These are phyloP conservation scores for Ascochyta clinopodiicola DNA, from an alignment of 2,329 filamentous ascomycete species.

Conservation along the genomic window DNA sequence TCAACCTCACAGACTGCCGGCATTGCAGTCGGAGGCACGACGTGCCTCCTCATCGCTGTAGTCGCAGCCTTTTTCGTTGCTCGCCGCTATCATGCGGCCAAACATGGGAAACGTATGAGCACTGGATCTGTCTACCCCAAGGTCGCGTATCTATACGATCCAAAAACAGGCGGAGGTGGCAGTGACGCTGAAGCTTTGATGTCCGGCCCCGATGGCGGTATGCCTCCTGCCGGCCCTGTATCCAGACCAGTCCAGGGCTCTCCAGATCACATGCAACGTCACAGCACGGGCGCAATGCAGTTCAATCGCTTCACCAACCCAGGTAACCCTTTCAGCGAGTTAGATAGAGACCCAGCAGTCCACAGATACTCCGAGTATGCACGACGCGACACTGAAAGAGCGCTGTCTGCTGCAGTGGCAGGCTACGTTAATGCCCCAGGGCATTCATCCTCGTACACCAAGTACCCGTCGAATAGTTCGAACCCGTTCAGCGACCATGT, in stretches of 20 bases:
- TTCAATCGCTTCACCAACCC: slow-evolving; percentile 17
- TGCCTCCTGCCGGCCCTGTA: not conserved
- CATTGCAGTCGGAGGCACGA: slow-evolving; percentile 43
- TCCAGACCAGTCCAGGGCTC: not conserved
- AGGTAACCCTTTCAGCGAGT: slow-evolving; percentile 18
- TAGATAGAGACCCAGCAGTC: slow-evolving; percentile 13
- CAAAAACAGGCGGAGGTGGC: slow-evolving; percentile 23
- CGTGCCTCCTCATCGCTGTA: slow-evolving; percentile 42
- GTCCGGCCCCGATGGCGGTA: slow-evolving; percentile 28
- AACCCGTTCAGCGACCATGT: slow-evolving; percentile 27
- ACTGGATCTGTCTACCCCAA: slow-evolving; percentile 40
- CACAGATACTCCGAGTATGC: slow-evolving; percentile 13
- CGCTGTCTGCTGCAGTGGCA: slow-evolving; percentile 21
- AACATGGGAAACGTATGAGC: slow-evolving; percentile 31
- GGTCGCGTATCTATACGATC: slow-evolving; percentile 45
- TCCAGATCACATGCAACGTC: slow-evolving; percentile 1
- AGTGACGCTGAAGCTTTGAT: slow-evolving; percentile 33
- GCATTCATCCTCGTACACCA: slow-evolving; percentile 7
- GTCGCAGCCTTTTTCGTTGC: slow-evolving; percentile 42
- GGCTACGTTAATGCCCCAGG: slow-evolving; percentile 19
- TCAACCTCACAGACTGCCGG: slow-evolving; percentile 44
- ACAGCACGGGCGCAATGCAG: slow-evolving; percentile 5
- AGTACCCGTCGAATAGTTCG: slow-evolving; percentile 3
- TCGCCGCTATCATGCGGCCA: slow-evolving; percentile 37
- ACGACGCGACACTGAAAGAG: slow-evolving; percentile 15